Evolutionary conservation across 106 monocot genomes (phyloP), one percentile per base, ranked within the genome.

Genomic region (Apostasia shenzhenica): DNA sequence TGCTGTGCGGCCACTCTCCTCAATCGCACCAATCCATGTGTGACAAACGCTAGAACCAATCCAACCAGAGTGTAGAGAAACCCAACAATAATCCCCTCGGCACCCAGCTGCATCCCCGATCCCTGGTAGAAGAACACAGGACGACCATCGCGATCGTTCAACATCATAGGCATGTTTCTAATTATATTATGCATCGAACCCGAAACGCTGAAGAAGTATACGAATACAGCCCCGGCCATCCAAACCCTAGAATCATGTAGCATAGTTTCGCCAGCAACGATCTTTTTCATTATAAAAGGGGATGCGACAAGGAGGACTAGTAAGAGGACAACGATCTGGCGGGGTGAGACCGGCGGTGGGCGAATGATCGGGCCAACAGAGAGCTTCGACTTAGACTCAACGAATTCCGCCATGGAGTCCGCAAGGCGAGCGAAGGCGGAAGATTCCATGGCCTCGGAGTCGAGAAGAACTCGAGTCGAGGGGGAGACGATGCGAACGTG

Each of bases 131-230:
- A 99, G 74, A 87, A 99, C 14, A 99, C 77, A 14, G 90, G 45
- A 70, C 76, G 78, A 3, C 67, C 77, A 1, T 73, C 59, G 45
- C 87, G 68, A 40, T 92, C 92, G 0, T 64, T 14, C 57, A 99
- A 4, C 62, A 90, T 82, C 83, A 99, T 75, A 6, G 97, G 97
- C 81, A 85, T 90, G 52, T 81, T 81, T 48, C 97, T 69, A 13
- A 99, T 99, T 41, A 99, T 87, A 44, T 86, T 89, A 63, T 90
- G 86, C 97, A 99, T 99, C 12, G 84, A 61, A 43, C 97, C 97
- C 6, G 89, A 76, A 26, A 99, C 97, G 46, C 97, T 92, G 55
- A 99, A 99, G 83, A 92, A 92, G 81, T 99, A 99, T 2, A 99
- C 75, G 67, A 92, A 92, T 40, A 92, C 80, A 5, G 97, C 89